Conservation (phyloP, 495 filamentous ascomycete species). For the Penicillium pancosmium region DNA sequence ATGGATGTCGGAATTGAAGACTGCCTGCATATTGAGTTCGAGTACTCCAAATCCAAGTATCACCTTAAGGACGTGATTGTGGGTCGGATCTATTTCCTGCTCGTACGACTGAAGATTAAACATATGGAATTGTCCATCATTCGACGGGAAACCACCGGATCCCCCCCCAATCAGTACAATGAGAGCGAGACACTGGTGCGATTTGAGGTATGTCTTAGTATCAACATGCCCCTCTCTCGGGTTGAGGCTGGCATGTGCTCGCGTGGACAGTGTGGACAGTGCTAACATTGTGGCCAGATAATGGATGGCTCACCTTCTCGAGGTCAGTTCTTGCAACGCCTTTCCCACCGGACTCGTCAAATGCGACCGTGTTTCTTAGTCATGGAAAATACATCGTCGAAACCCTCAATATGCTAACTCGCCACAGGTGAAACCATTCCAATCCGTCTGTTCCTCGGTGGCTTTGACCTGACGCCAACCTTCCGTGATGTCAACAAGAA, state of each 20-base stretch:
- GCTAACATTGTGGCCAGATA: constrained; percentile 61
- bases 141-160: constrained; percentile 92
- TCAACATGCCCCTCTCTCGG: not conserved
- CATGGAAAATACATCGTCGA: not conserved
- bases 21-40: constrained; percentile 98
- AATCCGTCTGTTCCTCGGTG: constrained; percentile 95
- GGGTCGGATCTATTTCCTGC: constrained; percentile 96
- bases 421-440: constrained; percentile 89
- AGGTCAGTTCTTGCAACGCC: constrained; percentile 51
- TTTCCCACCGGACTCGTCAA: not conserved
- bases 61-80: constrained; percentile 99
- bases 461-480: constrained; percentile 96
- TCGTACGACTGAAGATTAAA: constrained; percentile 98
- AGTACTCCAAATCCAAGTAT: constrained; percentile 99
- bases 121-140: constrained; percentile 99
- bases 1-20: constrained; percentile 99
- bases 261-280: constrained; percentile 5
- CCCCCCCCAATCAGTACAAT: constrained; percentile 99
- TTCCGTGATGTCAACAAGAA: constrained; percentile 99
- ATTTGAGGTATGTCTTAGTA: constrained; percentile 73
- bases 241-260: not conserved
- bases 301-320: constrained; percentile 98
- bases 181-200: constrained; percentile 98
- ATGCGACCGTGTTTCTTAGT: not conserved
- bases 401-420: constrained; percentile 27